Evolutionary conservation across 177 flowering plant genomes (phyloP).

Genomic region (Vitis hybrid): DNA sequence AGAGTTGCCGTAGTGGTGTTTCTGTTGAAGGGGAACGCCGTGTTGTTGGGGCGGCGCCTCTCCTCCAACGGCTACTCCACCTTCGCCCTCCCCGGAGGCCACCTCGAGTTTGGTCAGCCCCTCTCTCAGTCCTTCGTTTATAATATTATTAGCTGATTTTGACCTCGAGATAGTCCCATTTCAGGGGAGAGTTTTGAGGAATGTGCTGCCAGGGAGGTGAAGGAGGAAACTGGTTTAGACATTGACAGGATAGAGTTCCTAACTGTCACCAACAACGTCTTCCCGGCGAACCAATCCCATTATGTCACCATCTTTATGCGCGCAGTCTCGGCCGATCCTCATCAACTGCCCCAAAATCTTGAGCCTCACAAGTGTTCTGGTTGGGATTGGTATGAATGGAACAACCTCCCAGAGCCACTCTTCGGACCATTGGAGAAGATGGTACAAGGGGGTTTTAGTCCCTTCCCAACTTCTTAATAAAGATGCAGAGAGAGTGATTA

Average conservation of each 20-base stretch:
- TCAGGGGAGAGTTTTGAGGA: conserved; percentile 87
- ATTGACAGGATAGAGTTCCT: conserved; percentile 50
- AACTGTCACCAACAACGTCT: conserved; percentile 60
- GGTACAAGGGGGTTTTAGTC: conserved; percentile 58
- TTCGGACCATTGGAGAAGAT: conserved; percentile 49
- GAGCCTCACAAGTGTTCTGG: conserved; percentile 82
- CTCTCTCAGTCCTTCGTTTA: neutral
- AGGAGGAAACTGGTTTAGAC: conserved; percentile 80
- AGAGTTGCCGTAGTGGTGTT: conserved; percentile 64
- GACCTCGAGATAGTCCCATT: neutral
- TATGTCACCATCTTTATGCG: conserved; percentile 55
- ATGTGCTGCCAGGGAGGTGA: conserved; percentile 79
- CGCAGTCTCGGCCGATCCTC: conserved; percentile 30
- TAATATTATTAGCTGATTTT: too few relatives aligned
- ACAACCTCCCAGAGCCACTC: conserved; percentile 64
- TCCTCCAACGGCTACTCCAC: conserved; percentile 53
- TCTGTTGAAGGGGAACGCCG: conserved; percentile 46
- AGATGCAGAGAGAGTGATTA: too few relatives aligned
- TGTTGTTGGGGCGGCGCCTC: conserved; percentile 66
- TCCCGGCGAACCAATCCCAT: conserved; percentile 50
- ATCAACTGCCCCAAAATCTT: conserved; percentile 46
- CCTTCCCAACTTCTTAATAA: conserved; percentile 31
- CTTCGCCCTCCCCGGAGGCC: conserved; percentile 87
- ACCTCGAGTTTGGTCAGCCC: conserved; percentile 78
- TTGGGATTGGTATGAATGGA: conserved; percentile 91